These are phyloP conservation scores for Millerago galiae DNA, from an alignment of 805 yeast genomes.

Conservation along the genomic window DNA sequence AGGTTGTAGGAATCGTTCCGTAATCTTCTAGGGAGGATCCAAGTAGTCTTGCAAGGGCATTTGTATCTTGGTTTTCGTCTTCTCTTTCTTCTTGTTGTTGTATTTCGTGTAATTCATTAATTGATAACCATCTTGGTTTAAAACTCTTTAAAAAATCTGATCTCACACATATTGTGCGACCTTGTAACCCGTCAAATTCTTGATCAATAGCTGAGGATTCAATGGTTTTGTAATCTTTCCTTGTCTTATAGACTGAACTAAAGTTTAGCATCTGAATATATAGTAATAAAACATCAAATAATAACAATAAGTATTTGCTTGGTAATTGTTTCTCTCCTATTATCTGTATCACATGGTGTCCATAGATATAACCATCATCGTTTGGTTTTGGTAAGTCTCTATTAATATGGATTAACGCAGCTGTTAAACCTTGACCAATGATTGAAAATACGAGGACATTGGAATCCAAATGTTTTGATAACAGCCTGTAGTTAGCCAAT, in stretches of 20 bases:
- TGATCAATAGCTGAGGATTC: background rate
- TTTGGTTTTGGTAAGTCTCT: conserved; percentile 19
- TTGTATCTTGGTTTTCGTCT: background rate
- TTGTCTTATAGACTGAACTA: conserved; percentile 9
- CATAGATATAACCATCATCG: conserved; percentile 20
- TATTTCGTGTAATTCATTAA: conserved; percentile 11
- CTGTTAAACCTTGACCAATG: background rate
- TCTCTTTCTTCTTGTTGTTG: conserved; percentile 11
- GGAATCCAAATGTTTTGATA: background rate
- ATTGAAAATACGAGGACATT: background rate
- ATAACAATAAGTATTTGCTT: conserved; percentile 12
- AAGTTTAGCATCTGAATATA: conserved; percentile 14
- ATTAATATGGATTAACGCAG: conserved; percentile 9
- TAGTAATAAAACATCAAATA: conserved; percentile 13
- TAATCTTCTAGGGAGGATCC: background rate
- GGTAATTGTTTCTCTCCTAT: conserved; percentile 20
- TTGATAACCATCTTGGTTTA: conserved; percentile 8
- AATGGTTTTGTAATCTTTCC: conserved; percentile 1
- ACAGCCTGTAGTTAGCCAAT: background rate
- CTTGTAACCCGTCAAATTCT: conserved; percentile 22
- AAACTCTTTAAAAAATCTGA: conserved; percentile 11
- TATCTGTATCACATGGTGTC: conserved; percentile 21
- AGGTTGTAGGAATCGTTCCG: background rate
- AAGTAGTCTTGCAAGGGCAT: background rate
- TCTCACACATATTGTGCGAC: conserved; percentile 12